phyloP scores from a whole-genome alignment of 371 early-diverging fungal genomes.

The Synchytrium microbalum region DNA sequence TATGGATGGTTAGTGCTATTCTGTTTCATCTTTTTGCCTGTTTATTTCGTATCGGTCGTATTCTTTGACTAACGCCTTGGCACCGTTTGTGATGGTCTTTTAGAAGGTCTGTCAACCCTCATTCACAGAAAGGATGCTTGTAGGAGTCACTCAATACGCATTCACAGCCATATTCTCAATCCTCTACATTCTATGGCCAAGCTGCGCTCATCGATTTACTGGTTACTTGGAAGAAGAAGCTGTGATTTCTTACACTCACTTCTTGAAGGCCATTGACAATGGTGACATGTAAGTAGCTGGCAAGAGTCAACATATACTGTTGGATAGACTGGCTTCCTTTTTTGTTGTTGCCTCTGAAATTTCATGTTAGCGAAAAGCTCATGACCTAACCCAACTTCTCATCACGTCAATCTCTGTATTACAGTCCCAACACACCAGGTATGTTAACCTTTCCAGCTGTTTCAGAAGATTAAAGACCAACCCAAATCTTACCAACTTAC shows the following conservation, averaged over 20 bases:
- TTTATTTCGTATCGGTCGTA: too few relatives aligned
- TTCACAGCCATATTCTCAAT: constrained; percentile 87
- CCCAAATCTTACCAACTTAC: too few relatives aligned
- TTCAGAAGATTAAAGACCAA: too few relatives aligned
- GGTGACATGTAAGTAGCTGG: constrained; percentile 66
- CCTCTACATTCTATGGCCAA: constrained; percentile 74
- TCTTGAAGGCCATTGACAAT: constrained; percentile 77
- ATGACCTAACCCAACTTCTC: neutral
- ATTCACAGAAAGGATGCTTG: constrained; percentile 48
- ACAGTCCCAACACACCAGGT: too few relatives aligned
- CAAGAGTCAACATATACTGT: constrained; percentile 23
- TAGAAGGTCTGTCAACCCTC: constrained; percentile 50
- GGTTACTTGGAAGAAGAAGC: constrained; percentile 80
- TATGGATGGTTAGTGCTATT: constrained; percentile 66
- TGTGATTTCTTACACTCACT: constrained; percentile 83
- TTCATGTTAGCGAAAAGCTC: neutral
- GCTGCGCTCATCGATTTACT: constrained; percentile 76
- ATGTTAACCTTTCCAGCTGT: too few relatives aligned
- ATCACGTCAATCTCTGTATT: too few relatives aligned
- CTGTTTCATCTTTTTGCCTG: neutral
- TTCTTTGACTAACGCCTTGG: neutral
- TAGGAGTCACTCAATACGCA: constrained; percentile 69
- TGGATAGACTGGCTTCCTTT: neutral
- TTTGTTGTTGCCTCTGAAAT: neutral
- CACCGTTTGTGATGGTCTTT: neutral